Evolutionary conservation across 1,284 basidiomycete species (phyloP), one percentile per base, ranked within the genome.

Genomic region (Ustilago esculenta): DNA sequence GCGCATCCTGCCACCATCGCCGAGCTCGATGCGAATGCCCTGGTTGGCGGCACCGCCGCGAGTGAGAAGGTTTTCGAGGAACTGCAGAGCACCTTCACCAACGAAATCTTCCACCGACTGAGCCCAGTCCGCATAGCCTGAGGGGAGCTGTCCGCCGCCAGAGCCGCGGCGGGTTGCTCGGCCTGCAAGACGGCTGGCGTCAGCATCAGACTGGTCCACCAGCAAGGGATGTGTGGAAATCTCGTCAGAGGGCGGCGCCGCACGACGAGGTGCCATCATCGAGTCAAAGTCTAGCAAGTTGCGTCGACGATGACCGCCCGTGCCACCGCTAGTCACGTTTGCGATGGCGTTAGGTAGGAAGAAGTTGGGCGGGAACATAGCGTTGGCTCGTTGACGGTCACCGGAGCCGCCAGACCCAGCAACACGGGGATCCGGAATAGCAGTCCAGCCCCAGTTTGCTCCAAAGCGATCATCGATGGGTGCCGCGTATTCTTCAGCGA

Each of bases 61-160:
- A 47, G 75, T 73, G 40, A 82, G 76, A 37, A 94, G 86, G 59
- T 90, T 90, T 66, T 94, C 91, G 71, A 95, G 87, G 52, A 94
- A 85, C 74, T 93, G 91, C 21, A 91, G 85, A 12, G 91, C 90
- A 23, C 90, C 89, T 14, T 88, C 89, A 1, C 91, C 92, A 49
- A 94, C 89, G 47, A 92, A 86, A 47, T 90, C 88, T 72, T 94
- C 90, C 33, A 96, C 88, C 21, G 89, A 89, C 49, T 91, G 89
- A 21, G 92, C 53, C 67, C 71, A 72, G 42, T 68, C 60, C 5
- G 67, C 36, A 18, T 55, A 58, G 17, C 59, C 61, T 7, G 60
- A 58, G 6, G 56, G 48, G 3, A 54, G 47, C 33, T 50, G 50
- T 24, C 45, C 56, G 9, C 61, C 49, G 44, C 44, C 52, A 6